phyloP scores from a whole-genome alignment of 2,329 filamentous ascomycete genomes.

The Amesomyces nigricolor region DNA sequence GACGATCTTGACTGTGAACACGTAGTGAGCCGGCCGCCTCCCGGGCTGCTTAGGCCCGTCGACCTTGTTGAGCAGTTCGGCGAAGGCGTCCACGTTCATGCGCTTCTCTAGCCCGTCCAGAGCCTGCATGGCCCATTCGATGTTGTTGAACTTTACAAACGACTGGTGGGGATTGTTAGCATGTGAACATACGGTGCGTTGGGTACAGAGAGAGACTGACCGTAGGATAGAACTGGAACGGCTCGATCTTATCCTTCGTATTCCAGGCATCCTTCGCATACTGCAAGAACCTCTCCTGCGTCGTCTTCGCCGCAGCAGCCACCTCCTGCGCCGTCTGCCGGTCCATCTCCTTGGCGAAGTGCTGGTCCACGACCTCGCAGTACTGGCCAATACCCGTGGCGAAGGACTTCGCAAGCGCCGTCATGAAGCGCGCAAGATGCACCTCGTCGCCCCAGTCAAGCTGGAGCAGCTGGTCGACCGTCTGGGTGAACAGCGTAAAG shows the following conservation, averaged over 20 bases:
- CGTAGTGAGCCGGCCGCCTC: constrained; percentile 76
- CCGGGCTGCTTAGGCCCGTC: constrained; percentile 59
- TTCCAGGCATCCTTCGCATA: constrained; percentile 91
- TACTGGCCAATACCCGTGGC: constrained; percentile 79
- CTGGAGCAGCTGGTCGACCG: constrained; percentile 76
- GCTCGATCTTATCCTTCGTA: constrained; percentile 86
- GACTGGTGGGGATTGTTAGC: constrained; percentile 52
- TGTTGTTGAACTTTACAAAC: constrained; percentile 95
- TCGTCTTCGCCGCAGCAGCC: constrained; percentile 67
- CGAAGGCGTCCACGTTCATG: constrained; percentile 88
- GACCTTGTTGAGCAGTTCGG: constrained; percentile 69
- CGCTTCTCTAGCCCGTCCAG: constrained; percentile 83
- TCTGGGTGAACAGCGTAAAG: constrained; percentile 89
- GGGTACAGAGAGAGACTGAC: constrained; percentile 42
- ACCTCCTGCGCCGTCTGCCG: constrained; percentile 82
- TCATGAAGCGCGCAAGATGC: constrained; percentile 97
- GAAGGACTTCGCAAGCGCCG: constrained; percentile 77
- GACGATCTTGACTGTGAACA: constrained; percentile 98
- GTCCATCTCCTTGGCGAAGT: constrained; percentile 89
- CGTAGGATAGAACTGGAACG: constrained; percentile 94
- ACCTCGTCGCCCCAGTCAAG: constrained; percentile 91
- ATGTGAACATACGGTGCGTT: background rate
- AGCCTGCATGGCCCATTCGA: constrained; percentile 89
- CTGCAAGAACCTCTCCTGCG: constrained; percentile 89
- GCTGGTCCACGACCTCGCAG: constrained; percentile 82